Evolutionary conservation across 495 filamentous ascomycete species (phyloP).

Genomic region (Aspergillus hancockii): DNA sequence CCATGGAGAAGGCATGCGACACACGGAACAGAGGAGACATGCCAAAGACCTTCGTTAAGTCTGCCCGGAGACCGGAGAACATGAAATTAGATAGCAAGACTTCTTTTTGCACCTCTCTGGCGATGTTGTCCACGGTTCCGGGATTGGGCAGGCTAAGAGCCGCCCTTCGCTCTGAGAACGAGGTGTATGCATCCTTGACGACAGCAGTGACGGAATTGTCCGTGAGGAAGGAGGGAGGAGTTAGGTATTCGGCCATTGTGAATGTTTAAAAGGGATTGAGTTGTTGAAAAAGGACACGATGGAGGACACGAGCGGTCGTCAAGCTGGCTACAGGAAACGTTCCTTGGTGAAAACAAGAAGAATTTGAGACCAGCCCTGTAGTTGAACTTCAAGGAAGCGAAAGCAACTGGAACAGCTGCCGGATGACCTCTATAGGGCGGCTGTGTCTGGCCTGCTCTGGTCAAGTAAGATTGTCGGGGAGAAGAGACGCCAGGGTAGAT

Average conservation of each 20-base stretch:
- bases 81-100: slow-evolving; percentile 92
- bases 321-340: slow-evolving; percentile 15
- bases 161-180: slow-evolving; percentile 82
- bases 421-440: slow-evolving; percentile 14
- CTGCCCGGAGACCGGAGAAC: slow-evolving; percentile 92
- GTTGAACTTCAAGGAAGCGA: slow-evolving; percentile 19
- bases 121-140: slow-evolving; percentile 87
- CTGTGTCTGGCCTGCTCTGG: slow-evolving; percentile 21
- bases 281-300: neutral
- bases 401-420: slow-evolving; percentile 22
- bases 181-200: slow-evolving; percentile 74
- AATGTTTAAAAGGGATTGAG: slow-evolving; percentile 12
- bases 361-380: slow-evolving; percentile 37
- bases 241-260: slow-evolving; percentile 49
- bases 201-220: slow-evolving; percentile 70
- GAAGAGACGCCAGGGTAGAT: slow-evolving; percentile 12
- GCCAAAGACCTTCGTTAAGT: slow-evolving; percentile 93
- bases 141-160: slow-evolving; percentile 88
- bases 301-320: neutral
- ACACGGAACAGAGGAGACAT: slow-evolving; percentile 93
- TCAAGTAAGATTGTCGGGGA: slow-evolving; percentile 6
- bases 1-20: slow-evolving; percentile 94
- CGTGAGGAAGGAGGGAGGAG: slow-evolving; percentile 65
- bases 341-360: slow-evolving; percentile 16
- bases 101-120: slow-evolving; percentile 90